Evolutionary conservation across 176 grass and related monocot genomes (phyloP).

Genomic region (Dactylis glomerata): DNA sequence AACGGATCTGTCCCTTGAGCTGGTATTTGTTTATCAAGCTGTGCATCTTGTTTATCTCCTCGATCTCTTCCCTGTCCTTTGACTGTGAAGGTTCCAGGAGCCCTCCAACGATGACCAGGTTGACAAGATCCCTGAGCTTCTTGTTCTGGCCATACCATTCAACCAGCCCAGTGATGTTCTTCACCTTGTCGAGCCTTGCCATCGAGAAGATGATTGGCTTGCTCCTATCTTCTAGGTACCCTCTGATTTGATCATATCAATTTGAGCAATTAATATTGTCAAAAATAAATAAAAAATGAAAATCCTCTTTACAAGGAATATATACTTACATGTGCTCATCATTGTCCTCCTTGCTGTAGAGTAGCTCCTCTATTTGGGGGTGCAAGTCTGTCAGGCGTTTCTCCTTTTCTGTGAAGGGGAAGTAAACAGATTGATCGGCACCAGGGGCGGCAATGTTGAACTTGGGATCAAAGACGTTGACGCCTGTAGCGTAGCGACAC

Average conservation of each 20-base stretch:
- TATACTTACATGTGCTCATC: conserved; percentile 67
- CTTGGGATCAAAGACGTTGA: conserved; percentile 93
- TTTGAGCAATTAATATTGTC: conserved; percentile 19
- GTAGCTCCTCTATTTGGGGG: conserved; percentile 73
- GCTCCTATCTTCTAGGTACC: conserved; percentile 59
- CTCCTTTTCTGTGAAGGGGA: conserved; percentile 82
- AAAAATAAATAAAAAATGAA: neutral
- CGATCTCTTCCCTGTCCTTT: conserved; percentile 95
- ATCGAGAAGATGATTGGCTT: conserved; percentile 59
- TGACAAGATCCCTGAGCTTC: conserved; percentile 72
- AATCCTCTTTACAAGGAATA: neutral
- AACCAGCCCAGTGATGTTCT: conserved; percentile 92
- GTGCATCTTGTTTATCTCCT: conserved; percentile 96
- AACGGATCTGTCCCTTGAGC: conserved; percentile 78
- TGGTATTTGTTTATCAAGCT: conserved; percentile 75
- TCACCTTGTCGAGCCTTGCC: conserved; percentile 92
- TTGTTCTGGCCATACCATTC: conserved; percentile 94
- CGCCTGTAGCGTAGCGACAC: conserved; percentile 73
- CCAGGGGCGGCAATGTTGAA: conserved; percentile 97
- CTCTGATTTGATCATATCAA: conserved; percentile 45
- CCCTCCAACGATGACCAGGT: conserved; percentile 77
- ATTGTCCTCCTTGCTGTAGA: conserved; percentile 76
- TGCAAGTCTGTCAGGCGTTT: conserved; percentile 60
- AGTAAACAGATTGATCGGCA: conserved; percentile 87
- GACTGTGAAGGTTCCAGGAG: conserved; percentile 78